Evolutionary conservation across 306 rosid species (phyloP), one percentile per base, ranked within the genome.

Genomic region (Citrullus amarus): DNA sequence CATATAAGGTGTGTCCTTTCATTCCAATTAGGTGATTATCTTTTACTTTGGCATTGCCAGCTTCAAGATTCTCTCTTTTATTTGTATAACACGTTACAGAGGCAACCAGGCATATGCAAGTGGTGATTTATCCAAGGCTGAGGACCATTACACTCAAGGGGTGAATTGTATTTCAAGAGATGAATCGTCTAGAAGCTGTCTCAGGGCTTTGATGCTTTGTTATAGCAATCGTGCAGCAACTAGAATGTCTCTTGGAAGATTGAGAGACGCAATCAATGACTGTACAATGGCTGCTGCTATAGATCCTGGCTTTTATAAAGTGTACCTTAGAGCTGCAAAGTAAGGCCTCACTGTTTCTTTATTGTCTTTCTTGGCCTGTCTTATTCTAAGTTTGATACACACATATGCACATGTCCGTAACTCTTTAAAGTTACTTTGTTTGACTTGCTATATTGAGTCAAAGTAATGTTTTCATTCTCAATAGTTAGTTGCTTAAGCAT

Each of bases 141-240:
- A 92, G 87, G 92, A 86, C 70, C 90, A 77, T 90, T 95, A 91
- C 86, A 90, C 92, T 54, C 81, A 85, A 85, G 98, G 99, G 81
- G 85, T 95, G 67, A 81, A 80, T 69, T 84, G 92, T 83, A 73
- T 92, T 67, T 84, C 93, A 44, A 81, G 79, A 77, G 86, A 82
- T 61, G 92, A 85, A 84, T 83, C 93, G 54, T 90, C 93, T 50
- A 89, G 86, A 78, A 90, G 90, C 88, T 86, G 93, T 86, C 93
- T 92, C 62, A 90, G 96, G 88, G 92, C 91, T 50, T 84, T 92
- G 89, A 88, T 95, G 90, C 91, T 95, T 15, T 92, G 99, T 81
- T 95, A 95, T 81, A 95, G 99, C 88, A 95, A 95, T 86, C 93
- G 97, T 75, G 98, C 97, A 86, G 99, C 99, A 77, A 90, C 98